Evolutionary conservation across 371 early-diverging fungal species (phyloP).

Genomic region (Chytridiales sp.): DNA sequence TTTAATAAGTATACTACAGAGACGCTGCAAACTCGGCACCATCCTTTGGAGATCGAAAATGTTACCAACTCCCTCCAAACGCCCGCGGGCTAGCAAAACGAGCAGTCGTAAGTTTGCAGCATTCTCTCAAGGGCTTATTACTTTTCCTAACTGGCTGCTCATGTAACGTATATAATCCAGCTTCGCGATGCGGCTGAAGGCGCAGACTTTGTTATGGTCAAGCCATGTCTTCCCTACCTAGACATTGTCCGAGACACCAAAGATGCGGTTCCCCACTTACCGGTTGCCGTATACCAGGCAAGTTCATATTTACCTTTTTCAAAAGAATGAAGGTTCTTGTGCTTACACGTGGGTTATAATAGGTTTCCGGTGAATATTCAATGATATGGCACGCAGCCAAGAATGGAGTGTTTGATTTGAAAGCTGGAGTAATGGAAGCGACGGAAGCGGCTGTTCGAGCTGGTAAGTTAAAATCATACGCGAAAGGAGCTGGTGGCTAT

Average conservation of each 20-base stretch:
- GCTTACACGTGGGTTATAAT: background rate
- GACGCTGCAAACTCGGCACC: constrained; percentile 94
- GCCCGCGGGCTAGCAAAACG: constrained; percentile 88
- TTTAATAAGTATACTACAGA: constrained; percentile 32
- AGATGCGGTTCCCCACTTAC: constrained; percentile 61
- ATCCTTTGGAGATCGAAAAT: constrained; percentile 85
- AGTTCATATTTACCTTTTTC: constrained; percentile 87
- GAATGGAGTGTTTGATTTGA: constrained; percentile 83
- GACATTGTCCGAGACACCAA: constrained; percentile 91
- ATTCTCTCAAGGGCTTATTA: background rate
- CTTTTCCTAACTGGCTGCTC: constrained; percentile 2
- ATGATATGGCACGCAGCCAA: constrained; percentile 89
- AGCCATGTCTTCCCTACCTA: constrained; percentile 93
- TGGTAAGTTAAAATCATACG: constrained; percentile 48
- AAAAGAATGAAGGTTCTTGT: background rate
- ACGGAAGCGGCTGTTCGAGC: constrained; percentile 84
- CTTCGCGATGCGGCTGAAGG: constrained; percentile 89
- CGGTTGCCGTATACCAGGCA: constrained; percentile 63
- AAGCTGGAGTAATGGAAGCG: constrained; percentile 80
- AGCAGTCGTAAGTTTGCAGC: constrained; percentile 58
- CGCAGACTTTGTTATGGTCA: constrained; percentile 95
- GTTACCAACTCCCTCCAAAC: constrained; percentile 91
- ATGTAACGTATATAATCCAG: constrained; percentile 17
- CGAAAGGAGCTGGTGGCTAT: background rate
- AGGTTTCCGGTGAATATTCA: constrained; percentile 94